Base-by-base conservation (phyloP, 139 green algal genomes). In the Dunaliella primolecta region DNA sequence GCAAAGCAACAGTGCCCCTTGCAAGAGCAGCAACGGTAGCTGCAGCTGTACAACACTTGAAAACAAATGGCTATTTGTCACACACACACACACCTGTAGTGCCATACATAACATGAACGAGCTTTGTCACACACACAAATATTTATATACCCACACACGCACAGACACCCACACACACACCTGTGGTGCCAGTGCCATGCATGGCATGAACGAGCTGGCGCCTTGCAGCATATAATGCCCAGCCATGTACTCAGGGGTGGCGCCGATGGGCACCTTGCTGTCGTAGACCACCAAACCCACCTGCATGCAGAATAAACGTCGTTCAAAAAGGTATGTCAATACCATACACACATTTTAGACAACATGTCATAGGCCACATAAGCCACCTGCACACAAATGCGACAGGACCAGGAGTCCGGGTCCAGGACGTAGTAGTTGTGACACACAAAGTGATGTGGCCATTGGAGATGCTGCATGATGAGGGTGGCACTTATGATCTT, bases 211-310 rank as follows among this genome's bases (percentile, higher is more conserved):
- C 74, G 96, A 99, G 55, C 95, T 96, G 1, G 96, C 96, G 11
- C 96, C 95, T 90, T 96, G 96, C 89, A 98, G 93, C 96, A 99
- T 99, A 94, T 99, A 99, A 89, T 99, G 97, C 0, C 97, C 97
- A 2, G 97, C 97, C 96, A 99, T 98, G 94, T 99, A 99, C 93
- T 99, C 97, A 1, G 97, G 97, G 0, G 97, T 99, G n/a, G 97
- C 97, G 0, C 97, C 97, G 37, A 99, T 94, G 2, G 97, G 97
- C 75, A 99, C 97, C 83, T 94, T 94, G 80, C 86, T 94, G 70
- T 99, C 97, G 83, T 99, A 99, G 84, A 99, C 96, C 64, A 99
- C 96, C 83, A 99, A 86, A 25, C 97, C 87, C 2, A 89, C 87
- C 87, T 90, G 87, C 34, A 82, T 21, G 11, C 37, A 75, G 35